Percentiles rank a stretch among this genome's conserved stretches.
Evolutionary conservation across 306 rosid genomes (phyloP).

Genomic region (Alnus rubra): DNA sequence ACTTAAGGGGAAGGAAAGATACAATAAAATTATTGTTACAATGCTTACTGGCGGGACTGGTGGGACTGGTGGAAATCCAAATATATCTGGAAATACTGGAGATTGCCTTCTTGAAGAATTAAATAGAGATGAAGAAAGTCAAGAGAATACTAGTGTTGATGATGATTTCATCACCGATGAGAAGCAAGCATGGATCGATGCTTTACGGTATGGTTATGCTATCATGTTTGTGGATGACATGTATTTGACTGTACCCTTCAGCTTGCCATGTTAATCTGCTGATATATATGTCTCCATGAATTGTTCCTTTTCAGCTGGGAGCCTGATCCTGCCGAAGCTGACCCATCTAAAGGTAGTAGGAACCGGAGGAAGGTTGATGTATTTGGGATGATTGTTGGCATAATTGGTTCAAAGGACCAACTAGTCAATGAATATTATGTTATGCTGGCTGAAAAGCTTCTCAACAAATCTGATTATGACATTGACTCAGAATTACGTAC

Average conservation of each 20-base stretch:
- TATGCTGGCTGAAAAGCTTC: slow-evolving; percentile 97
- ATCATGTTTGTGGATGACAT: slow-evolving; percentile 6
- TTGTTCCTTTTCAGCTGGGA: slow-evolving; percentile 76
- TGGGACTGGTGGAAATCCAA: too few relatives aligned
- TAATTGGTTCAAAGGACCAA: slow-evolving; percentile 95
- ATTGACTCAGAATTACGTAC: slow-evolving; percentile 93
- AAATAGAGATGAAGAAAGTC: too few relatives aligned
- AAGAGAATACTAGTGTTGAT: slow-evolving; percentile 64
- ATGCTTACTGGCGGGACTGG: too few relatives aligned
- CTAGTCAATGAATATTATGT: slow-evolving; percentile 91
- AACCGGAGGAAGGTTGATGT: slow-evolving; percentile 89
- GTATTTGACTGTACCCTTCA: slow-evolving; percentile 14
- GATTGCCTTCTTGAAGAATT: too few relatives aligned
- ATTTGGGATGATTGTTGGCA: slow-evolving; percentile 96
- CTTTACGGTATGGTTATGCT: slow-evolving; percentile 52
- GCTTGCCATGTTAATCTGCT: slow-evolving; percentile 12
- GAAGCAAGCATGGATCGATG: slow-evolving; percentile 90
- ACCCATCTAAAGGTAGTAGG: slow-evolving; percentile 87
- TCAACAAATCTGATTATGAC: slow-evolving; percentile 93
- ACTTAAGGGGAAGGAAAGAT: slow-evolving; percentile 95
- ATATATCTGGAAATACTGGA: too few relatives aligned
- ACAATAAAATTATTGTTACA: slow-evolving; percentile 93
- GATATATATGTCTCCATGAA: slow-evolving; percentile 22
- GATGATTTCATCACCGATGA: slow-evolving; percentile 92
- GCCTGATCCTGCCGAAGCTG: slow-evolving; percentile 99